These are phyloP conservation scores for Flaveria brownii DNA, from an alignment of 129 eudicot species.

Conservation along the genomic window DNA sequence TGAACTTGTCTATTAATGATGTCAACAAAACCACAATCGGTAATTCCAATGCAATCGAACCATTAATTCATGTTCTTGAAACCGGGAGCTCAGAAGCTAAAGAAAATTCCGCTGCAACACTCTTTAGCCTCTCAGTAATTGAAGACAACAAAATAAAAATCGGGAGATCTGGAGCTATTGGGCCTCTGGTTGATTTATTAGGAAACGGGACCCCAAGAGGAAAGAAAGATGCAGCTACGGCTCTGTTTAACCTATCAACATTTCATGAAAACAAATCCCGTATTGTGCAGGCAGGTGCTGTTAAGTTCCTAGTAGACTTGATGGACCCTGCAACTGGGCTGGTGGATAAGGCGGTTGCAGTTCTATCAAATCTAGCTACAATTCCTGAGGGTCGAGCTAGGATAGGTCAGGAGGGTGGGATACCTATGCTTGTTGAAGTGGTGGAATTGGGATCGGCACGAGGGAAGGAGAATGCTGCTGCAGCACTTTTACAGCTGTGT, in stretches of 20 bases:
- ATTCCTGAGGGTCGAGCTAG: conserved; percentile 75
- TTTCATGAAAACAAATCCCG: conserved; percentile 72
- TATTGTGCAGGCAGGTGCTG: conserved; percentile 90
- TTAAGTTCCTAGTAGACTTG: conserved; percentile 73
- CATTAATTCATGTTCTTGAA: conserved; percentile 78
- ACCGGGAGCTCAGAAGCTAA: conserved; percentile 83
- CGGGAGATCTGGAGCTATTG: conserved; percentile 83
- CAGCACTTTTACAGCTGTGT: conserved; percentile 84
- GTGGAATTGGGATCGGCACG: conserved; percentile 90
- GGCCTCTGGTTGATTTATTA: conserved; percentile 79
- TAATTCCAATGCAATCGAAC: conserved; percentile 74
- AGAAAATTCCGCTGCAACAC: conserved; percentile 93
- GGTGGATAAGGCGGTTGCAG: conserved; percentile 96
- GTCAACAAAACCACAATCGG: conserved; percentile 77
- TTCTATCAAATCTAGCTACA: conserved; percentile 84
- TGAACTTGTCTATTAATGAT: conserved; percentile 80
- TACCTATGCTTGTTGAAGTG: conserved; percentile 83
- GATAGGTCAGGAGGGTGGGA: conserved; percentile 78
- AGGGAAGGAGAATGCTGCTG: conserved; percentile 97
- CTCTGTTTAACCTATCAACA: conserved; percentile 79
- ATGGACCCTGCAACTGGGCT: conserved; percentile 96
- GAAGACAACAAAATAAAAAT: conserved; percentile 77
- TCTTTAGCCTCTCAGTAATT: conserved; percentile 76
- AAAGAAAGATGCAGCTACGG: conserved; percentile 92
- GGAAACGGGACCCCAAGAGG: conserved; percentile 89